Evolutionary conservation across 352 stramenopile genomes (phyloP).

Genomic region (Phytophthora boehmeriae): DNA sequence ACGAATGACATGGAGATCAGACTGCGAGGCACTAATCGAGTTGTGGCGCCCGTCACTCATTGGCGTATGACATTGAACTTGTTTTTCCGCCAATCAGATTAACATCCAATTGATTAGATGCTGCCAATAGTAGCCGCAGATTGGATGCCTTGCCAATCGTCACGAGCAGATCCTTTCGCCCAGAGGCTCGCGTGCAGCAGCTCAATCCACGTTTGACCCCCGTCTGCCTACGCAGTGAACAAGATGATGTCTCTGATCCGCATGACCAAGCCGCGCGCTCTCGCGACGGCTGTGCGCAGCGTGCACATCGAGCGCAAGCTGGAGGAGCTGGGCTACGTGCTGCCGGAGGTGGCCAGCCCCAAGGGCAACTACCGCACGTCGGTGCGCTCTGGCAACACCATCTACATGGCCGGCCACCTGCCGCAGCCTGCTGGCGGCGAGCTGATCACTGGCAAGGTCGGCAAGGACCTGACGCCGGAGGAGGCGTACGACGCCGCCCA

Average conservation of each 20-base stretch:
- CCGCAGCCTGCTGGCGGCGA: conserved; percentile 72
- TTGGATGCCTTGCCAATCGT: conserved; percentile 28
- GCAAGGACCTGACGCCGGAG: conserved; percentile 88
- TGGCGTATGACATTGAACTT: too few species aligned
- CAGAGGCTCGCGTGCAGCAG: conserved; percentile 4
- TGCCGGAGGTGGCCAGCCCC: conserved; percentile 81
- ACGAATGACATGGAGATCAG: too few species aligned
- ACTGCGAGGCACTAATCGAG: too few species aligned
- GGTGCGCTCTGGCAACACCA: conserved; percentile 82
- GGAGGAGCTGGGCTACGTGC: conserved; percentile 82
- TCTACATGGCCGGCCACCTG: conserved; percentile 88
- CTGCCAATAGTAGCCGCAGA: background rate
- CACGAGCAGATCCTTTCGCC: background rate
- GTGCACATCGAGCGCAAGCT: conserved; percentile 88
- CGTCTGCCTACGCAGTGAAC: background rate
- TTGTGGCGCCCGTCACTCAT: background rate
- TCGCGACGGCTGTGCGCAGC: conserved; percentile 43
- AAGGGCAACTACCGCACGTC: conserved; percentile 92
- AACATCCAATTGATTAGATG: conserved; percentile 3
- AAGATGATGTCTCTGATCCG: conserved; percentile 41
- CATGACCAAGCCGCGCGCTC: conserved; percentile 27
- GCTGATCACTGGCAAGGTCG: conserved; percentile 90
- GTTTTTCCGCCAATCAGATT: background rate
- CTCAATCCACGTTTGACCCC: conserved; percentile 23
- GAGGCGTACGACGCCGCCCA: conserved; percentile 92